phyloP scores from a whole-genome alignment of 768 basidiomycete species.

The Boletus reticulatus region DNA sequence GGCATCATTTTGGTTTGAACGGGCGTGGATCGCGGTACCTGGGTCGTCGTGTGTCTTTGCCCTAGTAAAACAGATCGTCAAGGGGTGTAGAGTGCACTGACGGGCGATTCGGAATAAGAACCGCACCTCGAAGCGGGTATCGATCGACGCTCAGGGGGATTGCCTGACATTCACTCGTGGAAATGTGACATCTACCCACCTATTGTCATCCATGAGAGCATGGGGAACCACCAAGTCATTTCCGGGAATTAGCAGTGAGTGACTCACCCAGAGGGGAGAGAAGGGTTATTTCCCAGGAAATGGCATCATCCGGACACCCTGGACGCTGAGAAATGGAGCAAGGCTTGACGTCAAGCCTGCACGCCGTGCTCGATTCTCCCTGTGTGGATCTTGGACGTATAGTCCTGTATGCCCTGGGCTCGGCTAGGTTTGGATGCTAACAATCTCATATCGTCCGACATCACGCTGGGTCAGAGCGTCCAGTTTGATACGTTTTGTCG shows the following conservation, averaged over 20 bases:
- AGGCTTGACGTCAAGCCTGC: no score
- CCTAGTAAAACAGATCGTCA: neutral
- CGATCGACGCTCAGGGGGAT: no score
- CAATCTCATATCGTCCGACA: no score
- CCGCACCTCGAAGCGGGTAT: neutral
- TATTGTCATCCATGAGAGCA: slow-evolving; percentile 35
- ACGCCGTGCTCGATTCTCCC: no score
- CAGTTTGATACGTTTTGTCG: no score
- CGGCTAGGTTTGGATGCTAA: no score
- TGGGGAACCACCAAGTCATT: slow-evolving; percentile 25
- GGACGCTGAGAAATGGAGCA: no score
- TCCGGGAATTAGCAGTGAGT: neutral
- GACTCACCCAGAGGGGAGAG: slow-evolving; percentile 6
- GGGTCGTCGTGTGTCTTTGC: slow-evolving; percentile 18
- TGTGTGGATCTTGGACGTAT: no score
- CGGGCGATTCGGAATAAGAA: slow-evolving; percentile 8
- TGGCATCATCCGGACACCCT: neutral
- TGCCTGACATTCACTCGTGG: slow-evolving; percentile 24
- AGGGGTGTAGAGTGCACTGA: neutral
- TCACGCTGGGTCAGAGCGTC: no score
- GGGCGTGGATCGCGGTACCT: slow-evolving; percentile 34
- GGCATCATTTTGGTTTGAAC: slow-evolving; percentile 39
- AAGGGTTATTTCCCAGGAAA: slow-evolving; percentile 1
- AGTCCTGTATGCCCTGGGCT: no score
- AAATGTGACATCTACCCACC: slow-evolving; percentile 48